phyloP scores from a whole-genome alignment of 208 protist genomes.

The Herpetomonas tarakana region DNA sequence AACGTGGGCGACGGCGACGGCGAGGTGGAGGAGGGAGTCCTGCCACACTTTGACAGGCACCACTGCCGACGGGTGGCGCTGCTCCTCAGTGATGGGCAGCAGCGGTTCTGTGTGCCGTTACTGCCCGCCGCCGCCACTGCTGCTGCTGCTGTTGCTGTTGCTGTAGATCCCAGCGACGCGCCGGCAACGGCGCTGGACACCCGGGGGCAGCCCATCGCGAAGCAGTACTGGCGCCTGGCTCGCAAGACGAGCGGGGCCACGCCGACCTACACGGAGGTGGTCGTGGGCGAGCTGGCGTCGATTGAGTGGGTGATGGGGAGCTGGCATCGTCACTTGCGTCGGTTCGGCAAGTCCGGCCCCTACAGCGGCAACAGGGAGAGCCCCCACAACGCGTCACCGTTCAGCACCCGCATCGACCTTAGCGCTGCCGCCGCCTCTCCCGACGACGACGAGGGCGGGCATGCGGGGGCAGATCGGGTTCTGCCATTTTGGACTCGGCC shows the following conservation, averaged over 20 bases:
- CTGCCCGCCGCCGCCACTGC: neutral
- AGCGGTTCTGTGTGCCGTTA: constrained; percentile 28
- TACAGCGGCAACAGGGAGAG: too few species aligned
- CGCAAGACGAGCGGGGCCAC: neutral
- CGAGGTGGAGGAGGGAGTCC: too few species aligned
- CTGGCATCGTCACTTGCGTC: too few species aligned
- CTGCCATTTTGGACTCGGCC: neutral
- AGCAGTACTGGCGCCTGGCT: constrained; percentile 17
- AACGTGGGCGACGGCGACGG: too few species aligned
- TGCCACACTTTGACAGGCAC: too few species aligned
- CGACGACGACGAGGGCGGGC: neutral
- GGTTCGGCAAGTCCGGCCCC: too few species aligned
- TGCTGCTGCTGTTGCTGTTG: constrained; percentile 12
- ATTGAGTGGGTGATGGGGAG: constrained; percentile 23
- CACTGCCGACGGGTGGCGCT: constrained; percentile 39
- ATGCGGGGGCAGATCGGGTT: neutral
- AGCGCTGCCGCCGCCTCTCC: neutral
- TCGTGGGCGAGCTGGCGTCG: constrained; percentile 39
- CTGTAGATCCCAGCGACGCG: constrained; percentile 13
- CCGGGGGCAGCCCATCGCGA: neutral
- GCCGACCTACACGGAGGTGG: constrained; percentile 36
- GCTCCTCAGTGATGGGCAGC: constrained; percentile 33
- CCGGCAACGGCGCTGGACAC: neutral
- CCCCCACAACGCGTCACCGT: neutral
- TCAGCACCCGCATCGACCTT: neutral